A percentile compares a stretch with the other conserved stretches of the same genome.
These are phyloP conservation scores for Aspergillus fumigatus DNA, from an alignment of 2,329 filamentous ascomycete genomes.

Conservation along the genomic window DNA sequence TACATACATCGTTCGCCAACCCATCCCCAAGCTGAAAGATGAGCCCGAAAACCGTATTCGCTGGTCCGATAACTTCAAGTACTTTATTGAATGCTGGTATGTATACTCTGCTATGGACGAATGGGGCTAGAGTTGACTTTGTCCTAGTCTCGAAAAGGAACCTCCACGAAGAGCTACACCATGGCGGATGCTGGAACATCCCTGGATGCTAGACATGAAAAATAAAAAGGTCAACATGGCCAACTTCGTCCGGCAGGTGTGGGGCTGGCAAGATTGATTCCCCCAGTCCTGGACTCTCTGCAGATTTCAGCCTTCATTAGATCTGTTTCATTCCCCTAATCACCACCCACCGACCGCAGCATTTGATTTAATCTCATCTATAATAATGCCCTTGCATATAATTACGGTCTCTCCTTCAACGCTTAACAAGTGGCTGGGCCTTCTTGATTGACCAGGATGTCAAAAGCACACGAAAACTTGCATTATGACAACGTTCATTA, in stretches of 20 bases:
- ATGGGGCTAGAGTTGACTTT: conserved; percentile 10
- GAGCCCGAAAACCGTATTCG: conserved; percentile 83
- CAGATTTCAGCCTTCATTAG: conserved; percentile 10
- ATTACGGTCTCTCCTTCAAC: conserved; percentile 19
- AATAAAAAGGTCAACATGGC: conserved; percentile 96
- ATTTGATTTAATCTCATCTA: conserved; percentile 1
- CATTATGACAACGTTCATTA: conserved; percentile 22
- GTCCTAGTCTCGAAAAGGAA: conserved; percentile 82
- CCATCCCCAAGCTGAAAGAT: conserved; percentile 92
- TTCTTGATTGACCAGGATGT: conserved; percentile 24
- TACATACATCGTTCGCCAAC: conserved; percentile 95
- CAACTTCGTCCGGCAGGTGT: conserved; percentile 88
- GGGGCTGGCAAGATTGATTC: conserved; percentile 79
- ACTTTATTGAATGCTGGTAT: conserved; percentile 98
- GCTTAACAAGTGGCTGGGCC: conserved; percentile 24
- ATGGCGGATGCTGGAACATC: conserved; percentile 98
- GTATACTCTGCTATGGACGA: conserved; percentile 4
- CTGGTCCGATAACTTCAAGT: conserved; percentile 98
- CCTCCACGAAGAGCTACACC: conserved; percentile 80
- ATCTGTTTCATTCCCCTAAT: conserved; percentile 3
- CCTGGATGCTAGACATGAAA: conserved; percentile 97
- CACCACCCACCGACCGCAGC: conserved; percentile 3
- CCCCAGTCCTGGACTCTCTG: background rate
- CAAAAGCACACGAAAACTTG: conserved; percentile 24
- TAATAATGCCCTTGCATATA: conserved; percentile 17